Percentiles rank a stretch among this genome's conserved stretches.
Conservation (phyloP, 108 stramenopile genomes). For the Aurantiochytrium sp. region DNA sequence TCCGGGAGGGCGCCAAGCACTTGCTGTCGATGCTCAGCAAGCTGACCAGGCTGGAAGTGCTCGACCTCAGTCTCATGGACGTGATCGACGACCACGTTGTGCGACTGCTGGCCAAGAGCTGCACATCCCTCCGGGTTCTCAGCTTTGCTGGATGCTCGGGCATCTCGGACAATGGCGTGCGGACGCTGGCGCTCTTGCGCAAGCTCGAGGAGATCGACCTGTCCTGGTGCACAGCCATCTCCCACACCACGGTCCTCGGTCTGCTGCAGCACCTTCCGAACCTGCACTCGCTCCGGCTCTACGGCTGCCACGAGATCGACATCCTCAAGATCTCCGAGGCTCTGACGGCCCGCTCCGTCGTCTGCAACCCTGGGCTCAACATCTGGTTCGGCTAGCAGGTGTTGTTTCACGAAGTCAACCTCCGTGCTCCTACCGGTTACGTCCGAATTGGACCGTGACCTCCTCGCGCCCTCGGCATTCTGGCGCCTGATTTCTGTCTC, state of each 20-base stretch:
- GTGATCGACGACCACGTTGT: not conserved
- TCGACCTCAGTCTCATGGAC: not conserved
- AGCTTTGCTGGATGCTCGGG: not conserved
- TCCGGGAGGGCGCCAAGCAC: not conserved
- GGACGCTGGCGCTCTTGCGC: not conserved
- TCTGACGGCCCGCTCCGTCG: not conserved
- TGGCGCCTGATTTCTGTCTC: too few species aligned
- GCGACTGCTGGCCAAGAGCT: not conserved
- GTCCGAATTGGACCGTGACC: too few species aligned
- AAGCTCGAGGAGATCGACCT: not conserved
- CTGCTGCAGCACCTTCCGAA: not conserved
- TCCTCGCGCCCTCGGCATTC: too few species aligned
- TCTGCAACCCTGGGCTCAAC: not conserved
- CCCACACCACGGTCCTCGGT: not conserved
- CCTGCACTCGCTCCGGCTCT: not conserved
- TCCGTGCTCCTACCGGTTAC: too few species aligned
- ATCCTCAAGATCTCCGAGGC: not conserved
- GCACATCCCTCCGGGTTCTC: not conserved
- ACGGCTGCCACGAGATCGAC: not conserved
- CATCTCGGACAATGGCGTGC: not conserved
- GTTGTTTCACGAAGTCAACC: too few species aligned
- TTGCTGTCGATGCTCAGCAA: not conserved
- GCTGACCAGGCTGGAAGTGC: not conserved
- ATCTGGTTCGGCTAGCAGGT: not conserved
- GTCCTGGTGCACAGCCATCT: not conserved